Base-by-base conservation (phyloP, 352 stramenopile genomes). In the Pythium phragmiticola region DNA sequence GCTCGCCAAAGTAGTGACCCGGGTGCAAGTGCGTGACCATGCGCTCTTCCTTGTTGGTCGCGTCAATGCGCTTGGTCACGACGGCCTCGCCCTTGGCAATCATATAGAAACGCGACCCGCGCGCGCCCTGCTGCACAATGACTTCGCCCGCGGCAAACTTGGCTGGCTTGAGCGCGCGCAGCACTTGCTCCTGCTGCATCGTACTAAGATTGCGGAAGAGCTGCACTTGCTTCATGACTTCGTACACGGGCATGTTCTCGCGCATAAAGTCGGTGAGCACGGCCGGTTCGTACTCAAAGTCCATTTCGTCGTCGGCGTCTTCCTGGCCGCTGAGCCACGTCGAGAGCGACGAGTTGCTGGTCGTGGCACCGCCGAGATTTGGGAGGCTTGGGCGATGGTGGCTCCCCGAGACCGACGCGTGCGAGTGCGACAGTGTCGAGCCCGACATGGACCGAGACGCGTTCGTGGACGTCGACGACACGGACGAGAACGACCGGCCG, bases 1-100 rank as follows among this genome's bases (percentile, higher is more conserved):
- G 72, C 67, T 98, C 93, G 11, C 93, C 93, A 71, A 98, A 98
- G 75, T 97, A 98, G 56, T 95, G 87, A 3, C 92, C 89, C n/a
- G 86, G 87, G 56, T 95, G 83, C 51, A 96, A 54, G 63, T 95
- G 83, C 50, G 89, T 96, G 37, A 96, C 74, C 87, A 95, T 93
- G 28, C 84, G 82, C 36, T 95, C 87, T 53, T 89, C 77, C 2
- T 84, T 79, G 8, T 80, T 66, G 28, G 63, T 69, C 39, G 13
- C 39, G 23, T 74, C 60, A 6, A 84, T 77, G 2, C 76, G 87
- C 74, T 96, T 94, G 16, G 84, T 94, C 26, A 96, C 75, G 16
- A 95, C 86, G 16, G 89, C 89, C 57, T 90, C 84, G 49, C 89
- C 89, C 61, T 90, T 93, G 56, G 87, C 84, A 60, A 96, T 96